These are phyloP conservation scores for Wickerhamomyces bovis DNA, from an alignment of 805 yeast species.

Conservation along the genomic window DNA sequence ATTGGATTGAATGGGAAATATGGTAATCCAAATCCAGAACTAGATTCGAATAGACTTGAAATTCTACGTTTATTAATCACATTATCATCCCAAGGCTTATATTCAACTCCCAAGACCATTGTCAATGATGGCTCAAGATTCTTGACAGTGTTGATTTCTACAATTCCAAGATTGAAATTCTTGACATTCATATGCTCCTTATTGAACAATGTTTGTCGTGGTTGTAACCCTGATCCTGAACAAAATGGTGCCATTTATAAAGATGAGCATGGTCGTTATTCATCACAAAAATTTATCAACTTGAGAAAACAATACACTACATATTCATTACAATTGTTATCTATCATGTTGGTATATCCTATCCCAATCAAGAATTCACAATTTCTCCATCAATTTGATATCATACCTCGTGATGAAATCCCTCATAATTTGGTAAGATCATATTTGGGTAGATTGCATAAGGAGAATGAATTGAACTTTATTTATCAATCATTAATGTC, in stretches of 20 bases:
- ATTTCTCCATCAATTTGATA: slow-evolving; percentile 31
- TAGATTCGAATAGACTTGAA: slow-evolving; percentile 65
- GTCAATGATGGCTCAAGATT: slow-evolving; percentile 54
- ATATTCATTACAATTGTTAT: slow-evolving; percentile 54
- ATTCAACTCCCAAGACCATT: slow-evolving; percentile 36
- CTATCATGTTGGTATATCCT: slow-evolving; percentile 57
- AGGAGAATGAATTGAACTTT: slow-evolving; percentile 47
- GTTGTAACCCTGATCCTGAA: slow-evolving; percentile 32
- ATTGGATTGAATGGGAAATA: slow-evolving; percentile 40
- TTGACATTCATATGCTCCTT: slow-evolving; percentile 61
- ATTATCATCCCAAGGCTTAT: slow-evolving; percentile 57
- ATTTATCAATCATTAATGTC: slow-evolving; percentile 42
- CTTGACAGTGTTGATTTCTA: slow-evolving; percentile 47
- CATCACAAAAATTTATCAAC: slow-evolving; percentile 23
- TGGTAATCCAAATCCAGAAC: slow-evolving; percentile 30
- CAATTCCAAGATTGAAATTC: slow-evolving; percentile 41
- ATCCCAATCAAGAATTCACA: slow-evolving; percentile 41
- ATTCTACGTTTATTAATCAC: slow-evolving; percentile 55
- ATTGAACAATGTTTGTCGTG: slow-evolving; percentile 54
- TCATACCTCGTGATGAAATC: slow-evolving; percentile 23
- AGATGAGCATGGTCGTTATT: slow-evolving; percentile 20
- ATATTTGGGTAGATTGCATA: slow-evolving; percentile 47
- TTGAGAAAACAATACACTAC: slow-evolving; percentile 44
- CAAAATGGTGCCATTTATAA: slow-evolving; percentile 42
- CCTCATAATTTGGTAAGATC: slow-evolving; percentile 44